These are phyloP conservation scores for Trifolium subterraneum DNA, from an alignment of 306 rosid species.

Conservation along the genomic window DNA sequence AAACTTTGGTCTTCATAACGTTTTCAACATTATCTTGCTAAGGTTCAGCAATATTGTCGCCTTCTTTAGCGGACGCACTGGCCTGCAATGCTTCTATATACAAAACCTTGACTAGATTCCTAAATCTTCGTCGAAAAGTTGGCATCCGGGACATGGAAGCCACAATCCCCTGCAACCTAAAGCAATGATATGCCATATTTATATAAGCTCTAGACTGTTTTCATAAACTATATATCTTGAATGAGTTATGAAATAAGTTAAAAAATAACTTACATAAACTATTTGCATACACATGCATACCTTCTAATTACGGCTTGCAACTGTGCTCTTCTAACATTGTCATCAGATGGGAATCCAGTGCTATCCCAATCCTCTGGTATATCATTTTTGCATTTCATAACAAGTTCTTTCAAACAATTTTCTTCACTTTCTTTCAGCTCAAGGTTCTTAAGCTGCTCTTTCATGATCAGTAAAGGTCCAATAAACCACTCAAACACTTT, in stretches of 20 bases:
- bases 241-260: not conserved
- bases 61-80: conserved; percentile 46
- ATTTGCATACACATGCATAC: conserved; percentile 25
- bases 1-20: not conserved
- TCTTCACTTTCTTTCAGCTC: conserved; percentile 63
- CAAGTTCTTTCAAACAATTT: conserved; percentile 57
- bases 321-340: conserved; percentile 73
- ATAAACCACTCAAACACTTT: conserved; percentile 80
- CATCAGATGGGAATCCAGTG: conserved; percentile 60
- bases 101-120: conserved; percentile 61
- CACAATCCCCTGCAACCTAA: conserved; percentile 78
- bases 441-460: conserved; percentile 73
- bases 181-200: not conserved
- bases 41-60: conserved; percentile 20
- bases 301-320: conserved; percentile 82
- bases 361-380: conserved; percentile 76
- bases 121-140: conserved; percentile 67
- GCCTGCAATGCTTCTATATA: conserved; percentile 70
- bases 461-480: conserved; percentile 74
- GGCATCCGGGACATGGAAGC: conserved; percentile 75
- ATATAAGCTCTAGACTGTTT: not conserved
- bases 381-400: conserved; percentile 66
- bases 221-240: not conserved
- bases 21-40: not conserved
- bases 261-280: not conserved